phyloP scores from a whole-genome alignment of 75 land plant species.

The Pinus tabuliformis region DNA sequence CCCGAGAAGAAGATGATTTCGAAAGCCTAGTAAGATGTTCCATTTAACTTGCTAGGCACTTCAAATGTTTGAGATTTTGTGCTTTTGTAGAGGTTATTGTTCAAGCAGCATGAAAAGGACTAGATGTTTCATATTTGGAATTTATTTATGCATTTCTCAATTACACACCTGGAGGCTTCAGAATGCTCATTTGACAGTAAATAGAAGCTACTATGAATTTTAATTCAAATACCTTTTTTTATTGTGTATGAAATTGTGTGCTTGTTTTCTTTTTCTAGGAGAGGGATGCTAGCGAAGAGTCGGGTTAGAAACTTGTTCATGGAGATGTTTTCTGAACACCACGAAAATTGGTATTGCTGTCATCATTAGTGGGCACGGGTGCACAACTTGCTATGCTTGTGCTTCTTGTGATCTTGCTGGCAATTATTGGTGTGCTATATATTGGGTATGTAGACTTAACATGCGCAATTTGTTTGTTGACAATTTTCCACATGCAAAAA shows the following conservation, averaged over 20 bases:
- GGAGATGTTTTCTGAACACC: conserved; percentile 97
- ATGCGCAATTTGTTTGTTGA: not conserved
- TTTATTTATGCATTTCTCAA: not conserved
- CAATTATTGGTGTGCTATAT: conserved; percentile 88
- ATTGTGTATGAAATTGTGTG: not conserved
- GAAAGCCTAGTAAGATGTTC: conserved; percentile 68
- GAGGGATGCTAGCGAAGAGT: conserved; percentile 98
- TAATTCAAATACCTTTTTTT: not conserved
- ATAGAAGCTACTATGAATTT: not conserved
- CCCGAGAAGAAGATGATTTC: conserved; percentile 95
- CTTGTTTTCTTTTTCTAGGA: conserved; percentile 42
- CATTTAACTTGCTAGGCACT: not conserved
- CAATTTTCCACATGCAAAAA: not conserved
- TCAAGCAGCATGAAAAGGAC: not conserved
- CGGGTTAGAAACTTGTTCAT: conserved; percentile 99
- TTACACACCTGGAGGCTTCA: not conserved
- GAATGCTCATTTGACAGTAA: not conserved
- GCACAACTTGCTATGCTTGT: conserved; percentile 90
- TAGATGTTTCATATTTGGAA: not conserved
- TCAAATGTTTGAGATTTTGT: conserved; percentile 4
- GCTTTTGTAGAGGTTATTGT: not conserved
- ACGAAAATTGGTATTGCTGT: conserved; percentile 72
- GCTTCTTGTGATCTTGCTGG: conserved; percentile 83
- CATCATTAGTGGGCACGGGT: conserved; percentile 94
- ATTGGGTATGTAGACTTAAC: conserved; percentile 53